These are phyloP conservation scores for Lophium mytilinum DNA, from an alignment of 495 filamentous ascomycete genomes.

Conservation along the genomic window DNA sequence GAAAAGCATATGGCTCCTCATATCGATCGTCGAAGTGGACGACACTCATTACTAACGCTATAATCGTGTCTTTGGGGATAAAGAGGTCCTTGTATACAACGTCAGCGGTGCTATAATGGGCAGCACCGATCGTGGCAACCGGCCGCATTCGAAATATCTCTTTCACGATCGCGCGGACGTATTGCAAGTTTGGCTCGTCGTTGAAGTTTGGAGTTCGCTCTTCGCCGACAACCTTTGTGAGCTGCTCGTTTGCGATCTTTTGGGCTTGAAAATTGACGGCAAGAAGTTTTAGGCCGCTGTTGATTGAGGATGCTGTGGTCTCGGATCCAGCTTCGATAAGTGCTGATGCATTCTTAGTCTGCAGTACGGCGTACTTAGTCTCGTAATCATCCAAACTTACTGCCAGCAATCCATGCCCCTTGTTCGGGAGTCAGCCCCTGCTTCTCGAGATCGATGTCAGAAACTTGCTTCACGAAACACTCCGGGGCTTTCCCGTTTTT, in stretches of 20 bases:
- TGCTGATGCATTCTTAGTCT: neutral
- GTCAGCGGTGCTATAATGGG: slow-evolving; percentile 22
- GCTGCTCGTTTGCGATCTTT: slow-evolving; percentile 9
- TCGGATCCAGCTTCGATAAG: slow-evolving; percentile 26
- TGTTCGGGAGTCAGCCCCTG: slow-evolving; percentile 20
- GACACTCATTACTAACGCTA: slow-evolving; percentile 15
- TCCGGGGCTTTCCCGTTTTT: slow-evolving; percentile 18
- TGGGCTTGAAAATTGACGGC: slow-evolving; percentile 6
- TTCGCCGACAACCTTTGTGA: slow-evolving; percentile 3
- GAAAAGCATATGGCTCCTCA: slow-evolving; percentile 8
- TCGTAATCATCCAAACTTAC: neutral
- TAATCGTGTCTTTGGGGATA: slow-evolving; percentile 18
- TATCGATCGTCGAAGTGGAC: slow-evolving; percentile 21
- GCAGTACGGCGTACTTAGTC: neutral
- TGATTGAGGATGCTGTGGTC: slow-evolving; percentile 22
- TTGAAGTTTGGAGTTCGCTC: slow-evolving; percentile 13
- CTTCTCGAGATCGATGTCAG: slow-evolving; percentile 7
- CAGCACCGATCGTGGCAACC: slow-evolving; percentile 19
- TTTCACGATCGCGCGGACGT: slow-evolving; percentile 22
- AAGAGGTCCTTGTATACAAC: slow-evolving; percentile 18
- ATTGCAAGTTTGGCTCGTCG: slow-evolving; percentile 14
- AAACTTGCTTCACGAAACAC: slow-evolving; percentile 26
- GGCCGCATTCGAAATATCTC: slow-evolving; percentile 22
- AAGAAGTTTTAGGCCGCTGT: slow-evolving; percentile 18
- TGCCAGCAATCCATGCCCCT: slow-evolving; percentile 22